Evolutionary conservation across 2,329 filamentous ascomycete genomes (phyloP), one percentile per base, ranked within the genome.

Genomic region (Curvularia verruculosa): DNA sequence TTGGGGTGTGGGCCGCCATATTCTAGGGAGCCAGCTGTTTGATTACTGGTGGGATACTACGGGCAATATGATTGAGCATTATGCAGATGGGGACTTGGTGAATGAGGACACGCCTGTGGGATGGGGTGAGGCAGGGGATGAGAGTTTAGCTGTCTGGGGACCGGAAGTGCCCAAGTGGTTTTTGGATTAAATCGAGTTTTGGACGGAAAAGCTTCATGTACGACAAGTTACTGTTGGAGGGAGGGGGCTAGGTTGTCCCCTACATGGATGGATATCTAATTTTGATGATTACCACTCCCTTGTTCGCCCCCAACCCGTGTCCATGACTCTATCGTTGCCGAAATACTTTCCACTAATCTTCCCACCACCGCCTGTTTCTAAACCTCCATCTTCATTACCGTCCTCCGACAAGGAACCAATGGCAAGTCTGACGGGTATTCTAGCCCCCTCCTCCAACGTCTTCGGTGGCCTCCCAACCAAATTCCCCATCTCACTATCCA

Each of bases 1-100:
- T 60, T 91, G 89, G 89, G 89, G 89, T 1, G 84, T 91, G 0
- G 89, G 89, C 0, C 76, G 89, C 50, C 88, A 91, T 77, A 83
- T 90, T 21, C 80, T 90, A 65, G 88, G 88, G 3, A 86, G 83
- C 60, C 88, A 90, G 75, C 85, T 91, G 49, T 91, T 91, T 64
- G 87, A 90, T 68, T 90, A 89, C 72, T 89, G 87, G 87, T 87
- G 84, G 67, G 87, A 89, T 73, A 83, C 84, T 0, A 81, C 79
- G 3, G 79, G 80, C 0, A 87, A 88, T 68, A 88, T 89, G 73
- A 77, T 89, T 67, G 87, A 89, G 75, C 87, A 89, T 72, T 91
- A 90, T 65, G 85, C 87, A 15, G 88, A 90, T 70, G 88, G 88
- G 1, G 88, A 91, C 74, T 65, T 88, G 62, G 81, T 90, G 1